Percentiles rank a stretch among this genome's conserved stretches.
phyloP scores from a whole-genome alignment of 2,329 filamentous ascomycete species.

The Exophiala dermatitidis region DNA sequence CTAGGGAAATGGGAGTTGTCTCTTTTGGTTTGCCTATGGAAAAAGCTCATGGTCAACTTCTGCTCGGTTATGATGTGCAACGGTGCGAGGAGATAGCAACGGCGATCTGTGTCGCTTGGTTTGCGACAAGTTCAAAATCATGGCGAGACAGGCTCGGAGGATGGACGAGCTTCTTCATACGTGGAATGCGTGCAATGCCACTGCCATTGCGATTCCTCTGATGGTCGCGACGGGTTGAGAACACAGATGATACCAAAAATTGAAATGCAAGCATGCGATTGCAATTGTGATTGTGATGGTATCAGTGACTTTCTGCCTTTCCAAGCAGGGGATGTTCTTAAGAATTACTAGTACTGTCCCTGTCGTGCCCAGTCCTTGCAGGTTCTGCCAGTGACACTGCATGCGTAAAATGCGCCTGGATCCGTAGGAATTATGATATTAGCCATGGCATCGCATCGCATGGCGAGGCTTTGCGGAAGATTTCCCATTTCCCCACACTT shows the following conservation, averaged over 20 bases:
- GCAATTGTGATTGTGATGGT: too few species aligned
- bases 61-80: background rate
- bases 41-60: background rate
- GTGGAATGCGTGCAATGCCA: background rate
- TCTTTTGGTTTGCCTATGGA: background rate
- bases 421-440: too few species aligned
- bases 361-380: too few species aligned
- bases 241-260: constrained; percentile 3
- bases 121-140: background rate
- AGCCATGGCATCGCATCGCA: too few species aligned
- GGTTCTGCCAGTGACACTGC: too few species aligned
- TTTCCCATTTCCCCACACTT: too few species aligned
- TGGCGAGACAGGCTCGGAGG: background rate
- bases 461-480: too few species aligned
- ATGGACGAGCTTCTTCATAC: background rate
- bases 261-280: constrained; percentile 1
- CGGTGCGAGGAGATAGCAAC: background rate
- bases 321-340: too few species aligned
- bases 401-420: too few species aligned
- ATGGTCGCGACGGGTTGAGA: background rate
- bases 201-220: background rate
- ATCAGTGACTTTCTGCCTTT: too few species aligned
- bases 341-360: too few species aligned
- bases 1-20: background rate
- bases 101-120: background rate